These are phyloP conservation scores for Somion occarium DNA, from an alignment of 1,284 basidiomycete genomes.

Conservation along the genomic window DNA sequence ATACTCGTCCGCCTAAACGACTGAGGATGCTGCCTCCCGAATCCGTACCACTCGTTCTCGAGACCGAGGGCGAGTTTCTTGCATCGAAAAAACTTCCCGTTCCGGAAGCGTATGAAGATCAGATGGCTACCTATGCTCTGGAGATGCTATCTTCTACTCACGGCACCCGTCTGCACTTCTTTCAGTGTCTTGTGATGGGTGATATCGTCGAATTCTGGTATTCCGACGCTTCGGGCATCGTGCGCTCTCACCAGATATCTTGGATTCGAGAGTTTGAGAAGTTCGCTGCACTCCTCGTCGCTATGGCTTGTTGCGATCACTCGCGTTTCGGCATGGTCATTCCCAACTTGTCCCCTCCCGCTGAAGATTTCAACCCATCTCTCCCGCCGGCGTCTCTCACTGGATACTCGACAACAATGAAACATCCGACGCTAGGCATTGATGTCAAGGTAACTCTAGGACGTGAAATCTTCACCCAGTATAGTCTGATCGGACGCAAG, in stretches of 20 bases:
- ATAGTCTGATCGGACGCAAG: constrained; percentile 2
- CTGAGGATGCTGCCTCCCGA: no score
- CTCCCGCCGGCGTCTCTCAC: background rate
- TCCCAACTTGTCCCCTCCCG: background rate
- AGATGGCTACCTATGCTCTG: background rate
- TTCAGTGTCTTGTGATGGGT: background rate
- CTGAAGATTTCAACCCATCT: background rate
- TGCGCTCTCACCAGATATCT: background rate
- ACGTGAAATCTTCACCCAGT: constrained; percentile 2
- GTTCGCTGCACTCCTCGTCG: constrained; percentile 6
- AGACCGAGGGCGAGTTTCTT: no score
- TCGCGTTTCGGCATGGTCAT: background rate
- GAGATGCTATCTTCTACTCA: background rate
- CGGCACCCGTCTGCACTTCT: background rate
- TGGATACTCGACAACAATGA: background rate
- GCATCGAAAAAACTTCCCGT: no score
- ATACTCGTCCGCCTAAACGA: no score
- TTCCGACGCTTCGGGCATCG: constrained; percentile 7
- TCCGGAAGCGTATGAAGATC: no score
- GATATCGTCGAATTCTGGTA: background rate
- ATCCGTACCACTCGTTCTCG: no score
- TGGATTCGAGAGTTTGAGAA: constrained; percentile 7
- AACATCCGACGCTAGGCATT: background rate
- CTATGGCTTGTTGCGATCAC: background rate
- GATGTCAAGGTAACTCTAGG: background rate